Evolutionary conservation across 768 basidiomycete genomes (phyloP).

Genomic region (Trametes punicea): DNA sequence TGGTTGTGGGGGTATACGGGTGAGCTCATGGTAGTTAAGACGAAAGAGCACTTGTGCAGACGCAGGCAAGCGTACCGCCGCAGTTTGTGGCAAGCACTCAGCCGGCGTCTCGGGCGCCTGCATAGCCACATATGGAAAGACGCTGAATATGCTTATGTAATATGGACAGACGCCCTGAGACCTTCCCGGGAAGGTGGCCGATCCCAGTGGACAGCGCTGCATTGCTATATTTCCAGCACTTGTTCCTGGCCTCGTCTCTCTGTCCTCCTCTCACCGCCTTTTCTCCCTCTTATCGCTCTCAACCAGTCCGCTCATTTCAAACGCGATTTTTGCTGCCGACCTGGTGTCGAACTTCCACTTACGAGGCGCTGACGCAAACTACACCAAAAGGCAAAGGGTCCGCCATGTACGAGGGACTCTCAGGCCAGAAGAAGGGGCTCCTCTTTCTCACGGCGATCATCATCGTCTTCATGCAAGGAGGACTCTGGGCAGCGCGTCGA

Average conservation of each 20-base stretch:
- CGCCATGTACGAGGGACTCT: slow-evolving; percentile 25
- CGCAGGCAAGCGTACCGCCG: slow-evolving; percentile 9
- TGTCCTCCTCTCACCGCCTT: background rate
- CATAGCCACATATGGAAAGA: background rate
- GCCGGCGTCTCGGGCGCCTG: background rate
- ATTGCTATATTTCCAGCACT: background rate
- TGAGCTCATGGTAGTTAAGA: slow-evolving; percentile 23
- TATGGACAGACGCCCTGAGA: background rate
- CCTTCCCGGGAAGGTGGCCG: background rate
- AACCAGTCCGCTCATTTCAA: slow-evolving; percentile 13
- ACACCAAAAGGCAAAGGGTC: background rate
- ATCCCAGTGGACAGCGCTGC: slow-evolving; percentile 2
- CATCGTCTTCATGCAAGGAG: slow-evolving; percentile 33
- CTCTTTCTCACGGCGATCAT: slow-evolving; percentile 28
- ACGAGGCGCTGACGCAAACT: background rate
- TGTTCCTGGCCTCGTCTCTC: slow-evolving; percentile 1
- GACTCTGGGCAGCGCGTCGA: slow-evolving; percentile 31
- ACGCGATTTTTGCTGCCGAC: background rate
- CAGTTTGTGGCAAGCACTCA: slow-evolving; percentile 1
- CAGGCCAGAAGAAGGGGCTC: slow-evolving; percentile 26
- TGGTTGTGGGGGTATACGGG: slow-evolving; percentile 14
- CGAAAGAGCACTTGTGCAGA: slow-evolving; percentile 7
- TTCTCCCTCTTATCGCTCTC: background rate
- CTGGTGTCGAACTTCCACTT: background rate
- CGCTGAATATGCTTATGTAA: slow-evolving; percentile 5